Percentiles rank a stretch among this genome's conserved stretches.
phyloP scores from a whole-genome alignment of 768 basidiomycete genomes.

The Suillus sp. region DNA sequence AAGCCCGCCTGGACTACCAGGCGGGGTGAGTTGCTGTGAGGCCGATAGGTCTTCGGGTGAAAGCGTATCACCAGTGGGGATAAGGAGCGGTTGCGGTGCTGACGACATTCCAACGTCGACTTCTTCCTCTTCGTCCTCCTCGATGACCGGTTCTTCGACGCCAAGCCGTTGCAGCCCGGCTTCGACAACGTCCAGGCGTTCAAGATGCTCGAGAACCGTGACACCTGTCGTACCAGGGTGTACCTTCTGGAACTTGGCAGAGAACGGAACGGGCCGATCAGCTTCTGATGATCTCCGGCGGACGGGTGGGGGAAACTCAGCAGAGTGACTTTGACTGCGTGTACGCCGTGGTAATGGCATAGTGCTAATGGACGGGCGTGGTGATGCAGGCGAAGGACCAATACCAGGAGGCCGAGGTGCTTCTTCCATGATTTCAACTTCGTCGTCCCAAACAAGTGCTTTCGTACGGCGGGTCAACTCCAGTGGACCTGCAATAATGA shows the following conservation, averaged over 20 bases:
- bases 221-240: slow-evolving; percentile 88
- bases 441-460: slow-evolving; percentile 85
- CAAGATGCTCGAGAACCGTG: slow-evolving; percentile 81
- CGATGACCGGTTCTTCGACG: slow-evolving; percentile 52
- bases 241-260: slow-evolving; percentile 79
- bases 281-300: slow-evolving; percentile 63
- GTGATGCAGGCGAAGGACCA: slow-evolving; percentile 47
- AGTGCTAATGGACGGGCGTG: slow-evolving; percentile 60
- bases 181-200: slow-evolving; percentile 81
- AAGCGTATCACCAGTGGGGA: slow-evolving; percentile 34
- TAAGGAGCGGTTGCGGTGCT: slow-evolving; percentile 24
- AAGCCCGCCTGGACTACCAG: slow-evolving; percentile 54
- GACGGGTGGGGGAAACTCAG: slow-evolving; percentile 76
- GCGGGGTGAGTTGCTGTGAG: slow-evolving; percentile 53
- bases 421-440: slow-evolving; percentile 72
- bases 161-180: slow-evolving; percentile 77
- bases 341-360: slow-evolving; percentile 55
- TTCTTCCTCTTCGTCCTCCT: slow-evolving; percentile 53
- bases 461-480: slow-evolving; percentile 85
- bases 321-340: slow-evolving; percentile 60
- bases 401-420: slow-evolving; percentile 31
- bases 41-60: slow-evolving; percentile 25
- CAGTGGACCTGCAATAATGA: slow-evolving; percentile 64
- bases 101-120: slow-evolving; percentile 66
- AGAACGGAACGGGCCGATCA: slow-evolving; percentile 78